These are phyloP conservation scores for Zygnema cylindricum DNA, from an alignment of 139 green algal species.

Conservation along the genomic window DNA sequence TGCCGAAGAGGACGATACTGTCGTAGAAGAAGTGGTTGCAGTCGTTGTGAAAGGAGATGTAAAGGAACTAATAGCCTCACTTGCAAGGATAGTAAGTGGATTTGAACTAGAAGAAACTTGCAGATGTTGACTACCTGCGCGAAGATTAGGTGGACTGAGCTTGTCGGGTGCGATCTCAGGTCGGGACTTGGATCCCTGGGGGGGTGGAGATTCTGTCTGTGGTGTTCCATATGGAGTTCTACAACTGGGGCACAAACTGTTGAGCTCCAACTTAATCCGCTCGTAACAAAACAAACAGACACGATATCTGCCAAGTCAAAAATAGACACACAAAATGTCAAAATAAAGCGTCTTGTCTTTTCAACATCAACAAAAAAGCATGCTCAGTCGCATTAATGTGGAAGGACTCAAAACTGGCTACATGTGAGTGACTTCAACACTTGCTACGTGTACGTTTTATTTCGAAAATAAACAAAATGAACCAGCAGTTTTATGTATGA, in stretches of 20 bases:
- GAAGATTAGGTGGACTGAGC: background rate
- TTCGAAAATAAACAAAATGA: background rate
- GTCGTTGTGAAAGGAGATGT: background rate
- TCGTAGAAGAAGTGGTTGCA: background rate
- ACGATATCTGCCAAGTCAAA: slow-evolving; percentile 43
- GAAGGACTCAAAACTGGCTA: background rate
- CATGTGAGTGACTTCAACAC: background rate
- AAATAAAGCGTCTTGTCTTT: background rate
- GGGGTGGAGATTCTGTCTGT: slow-evolving; percentile 23
- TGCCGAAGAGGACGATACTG: background rate
- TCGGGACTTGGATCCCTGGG: background rate
- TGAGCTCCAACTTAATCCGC: slow-evolving; percentile 60
- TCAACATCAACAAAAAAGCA: background rate
- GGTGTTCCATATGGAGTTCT: slow-evolving; percentile 55
- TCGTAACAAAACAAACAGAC: slow-evolving; percentile 64
- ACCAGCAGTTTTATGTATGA: background rate
- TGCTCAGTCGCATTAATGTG: background rate
- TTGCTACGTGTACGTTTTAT: background rate
- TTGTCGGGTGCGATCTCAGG: background rate
- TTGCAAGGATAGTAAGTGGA: background rate
- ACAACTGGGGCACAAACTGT: slow-evolving; percentile 57
- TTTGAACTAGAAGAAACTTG: background rate
- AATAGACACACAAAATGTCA: background rate
- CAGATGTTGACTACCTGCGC: background rate
- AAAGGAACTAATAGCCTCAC: too few species aligned